Evolutionary conservation across 2,329 filamentous ascomycete genomes (phyloP).

Genomic region (Botrytis porri): DNA sequence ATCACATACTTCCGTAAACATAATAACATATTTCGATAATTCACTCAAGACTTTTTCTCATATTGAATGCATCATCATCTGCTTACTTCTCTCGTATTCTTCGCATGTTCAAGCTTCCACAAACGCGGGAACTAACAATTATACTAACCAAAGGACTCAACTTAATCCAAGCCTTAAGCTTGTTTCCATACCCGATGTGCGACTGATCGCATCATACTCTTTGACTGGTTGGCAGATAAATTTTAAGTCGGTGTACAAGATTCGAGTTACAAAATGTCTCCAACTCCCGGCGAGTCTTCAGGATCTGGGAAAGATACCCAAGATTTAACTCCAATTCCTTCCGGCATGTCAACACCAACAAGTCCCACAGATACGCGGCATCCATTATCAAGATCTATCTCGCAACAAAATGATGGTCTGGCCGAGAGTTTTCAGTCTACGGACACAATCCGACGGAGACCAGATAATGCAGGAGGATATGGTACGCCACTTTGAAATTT

Average conservation of each 20-base stretch:
- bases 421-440: conserved; percentile 57
- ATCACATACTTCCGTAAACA: not conserved
- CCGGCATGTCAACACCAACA: conserved; percentile 36
- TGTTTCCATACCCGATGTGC: conserved; percentile 14
- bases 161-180: conserved; percentile 5
- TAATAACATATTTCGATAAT: conserved; percentile 4
- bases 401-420: conserved; percentile 44
- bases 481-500: conserved; percentile 45
- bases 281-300: conserved; percentile 23
- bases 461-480: conserved; percentile 48
- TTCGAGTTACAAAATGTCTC: conserved; percentile 24
- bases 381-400: conserved; percentile 34
- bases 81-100: conserved; percentile 12
- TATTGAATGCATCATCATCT: conserved; percentile 15
- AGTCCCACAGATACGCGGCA: conserved; percentile 53
- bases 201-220: not conserved
- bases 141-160: conserved; percentile 2
- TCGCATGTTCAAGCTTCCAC: conserved; percentile 14
- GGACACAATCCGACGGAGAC: conserved; percentile 57
- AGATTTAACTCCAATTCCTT: conserved; percentile 23
- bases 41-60: conserved; percentile 2
- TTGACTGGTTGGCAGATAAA: conserved; percentile 8
- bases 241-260: not conserved
- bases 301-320: conserved; percentile 23
- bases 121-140: conserved; percentile 16